Conservation (phyloP, 768 basidiomycete species). For the Lactarius akahatsu region DNA sequence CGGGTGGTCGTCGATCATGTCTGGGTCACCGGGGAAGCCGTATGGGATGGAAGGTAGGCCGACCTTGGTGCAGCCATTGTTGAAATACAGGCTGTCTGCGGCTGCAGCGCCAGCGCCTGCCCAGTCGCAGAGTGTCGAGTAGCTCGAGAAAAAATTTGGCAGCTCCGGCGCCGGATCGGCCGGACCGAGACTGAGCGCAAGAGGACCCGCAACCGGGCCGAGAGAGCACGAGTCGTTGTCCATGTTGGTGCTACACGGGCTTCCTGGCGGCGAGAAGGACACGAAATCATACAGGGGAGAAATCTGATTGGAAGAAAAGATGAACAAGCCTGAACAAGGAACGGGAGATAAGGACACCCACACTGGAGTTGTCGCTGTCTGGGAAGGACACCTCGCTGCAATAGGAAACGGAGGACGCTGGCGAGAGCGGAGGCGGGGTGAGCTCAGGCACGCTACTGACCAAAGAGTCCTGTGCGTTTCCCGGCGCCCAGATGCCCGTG, state of each 20-base stretch:
- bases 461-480: not conserved
- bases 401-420: constrained; percentile 26
- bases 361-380: constrained; percentile 23
- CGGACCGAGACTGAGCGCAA: not conserved
- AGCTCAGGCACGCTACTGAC: constrained; percentile 3
- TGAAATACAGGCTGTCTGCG: not conserved
- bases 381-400: constrained; percentile 25
- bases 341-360: constrained; percentile 4
- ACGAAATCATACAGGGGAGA: constrained; percentile 16
- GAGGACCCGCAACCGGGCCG: constrained; percentile 1
- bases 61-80: not conserved
- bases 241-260: constrained; percentile 24
- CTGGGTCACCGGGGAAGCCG: constrained; percentile 4
- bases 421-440: constrained; percentile 22
- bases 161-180: not conserved
- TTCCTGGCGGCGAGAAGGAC: constrained; percentile 27
- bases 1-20: constrained; percentile 8
- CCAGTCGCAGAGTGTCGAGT: constrained; percentile 29
- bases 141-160: constrained; percentile 21
- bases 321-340: not conserved
- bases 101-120: constrained; percentile 5
- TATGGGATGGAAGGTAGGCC: not conserved
- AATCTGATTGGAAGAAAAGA: not conserved
- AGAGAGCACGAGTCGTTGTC: constrained; percentile 18
- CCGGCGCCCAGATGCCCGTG: not conserved